Evolutionary conservation across 176 grass and related monocot genomes (phyloP), one percentile per base, ranked within the genome.

Genomic region (Eleusine indica): DNA sequence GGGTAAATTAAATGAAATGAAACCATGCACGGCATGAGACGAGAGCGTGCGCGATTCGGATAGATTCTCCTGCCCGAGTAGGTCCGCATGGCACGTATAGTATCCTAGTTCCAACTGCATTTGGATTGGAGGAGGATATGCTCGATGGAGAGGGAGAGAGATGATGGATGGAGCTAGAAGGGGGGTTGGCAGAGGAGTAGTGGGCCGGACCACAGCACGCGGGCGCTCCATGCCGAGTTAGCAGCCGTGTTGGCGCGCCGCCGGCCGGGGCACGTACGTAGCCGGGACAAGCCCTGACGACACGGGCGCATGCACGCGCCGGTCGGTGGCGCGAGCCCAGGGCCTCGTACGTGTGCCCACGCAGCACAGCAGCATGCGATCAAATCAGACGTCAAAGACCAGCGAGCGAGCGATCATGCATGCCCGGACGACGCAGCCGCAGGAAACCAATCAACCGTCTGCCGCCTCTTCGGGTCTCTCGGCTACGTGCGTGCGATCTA

Each of bases 181-280:
- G 9, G 22, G 73, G 13, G 35, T 17, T 22, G 10, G 52, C 46
- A 17, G 49, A 60, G 82, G 52, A 57, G 58, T 61, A 15, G 79
- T 82, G 73, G 78, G 83, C 66, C 13, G 16, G 56, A 66, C 70
- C 6, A 72, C 72, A 35, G 61, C 60, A 12, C 60, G 60, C n/a
- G 4, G 7, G 87, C 46, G 86, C 28, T 28, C 4, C 6, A 56
- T 85, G 72, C 63, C 1, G 82, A 61, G 71, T 38, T 19, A 57
- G 16, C 32, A 60, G 21, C 43, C 46, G 61, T 41, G 61, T 75
- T 72, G 79, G 73, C 83, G 35, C 65, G 32, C 37, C 66, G 66
- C 19, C 73, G 38, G 28, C 38, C 5, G 47, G 18, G 83, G 83
- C 83, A 89, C 88, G 83, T 79, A 90, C 78, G 67, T 78, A 66